These are phyloP conservation scores for Trichopus zeylanicus DNA, from an alignment of 116 monocot species.

Conservation along the genomic window DNA sequence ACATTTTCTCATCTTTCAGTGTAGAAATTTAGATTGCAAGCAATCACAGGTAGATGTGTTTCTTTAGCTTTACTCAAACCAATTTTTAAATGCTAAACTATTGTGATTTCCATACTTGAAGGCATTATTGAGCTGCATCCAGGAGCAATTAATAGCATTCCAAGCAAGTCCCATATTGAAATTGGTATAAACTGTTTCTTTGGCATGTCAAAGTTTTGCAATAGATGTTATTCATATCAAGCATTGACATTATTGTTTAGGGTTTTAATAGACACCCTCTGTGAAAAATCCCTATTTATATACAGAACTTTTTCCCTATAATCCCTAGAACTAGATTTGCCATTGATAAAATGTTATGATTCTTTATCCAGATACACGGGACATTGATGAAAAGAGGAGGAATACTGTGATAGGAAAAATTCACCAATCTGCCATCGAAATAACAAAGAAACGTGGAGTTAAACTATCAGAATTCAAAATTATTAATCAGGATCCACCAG, in stretches of 20 bases:
- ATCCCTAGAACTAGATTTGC: too few species aligned
- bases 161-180: slow-evolving; percentile 92
- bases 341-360: not conserved
- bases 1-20: not conserved
- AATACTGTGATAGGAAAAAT: slow-evolving; percentile 69
- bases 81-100: not conserved
- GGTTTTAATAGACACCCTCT: too few species aligned
- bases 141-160: slow-evolving; percentile 97
- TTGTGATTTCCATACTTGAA: slow-evolving; percentile 13
- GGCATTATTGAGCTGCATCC: slow-evolving; percentile 92
- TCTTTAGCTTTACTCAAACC: not conserved
- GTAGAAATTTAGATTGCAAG: too few species aligned
- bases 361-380: slow-evolving; percentile 70
- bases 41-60: not conserved
- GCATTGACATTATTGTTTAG: too few species aligned
- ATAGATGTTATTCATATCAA: too few species aligned
- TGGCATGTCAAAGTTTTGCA: too few species aligned
- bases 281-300: too few species aligned
- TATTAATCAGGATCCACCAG: slow-evolving; percentile 95
- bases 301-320: too few species aligned
- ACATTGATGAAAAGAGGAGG: slow-evolving; percentile 90
- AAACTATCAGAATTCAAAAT: slow-evolving; percentile 76
- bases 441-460: slow-evolving; percentile 62
- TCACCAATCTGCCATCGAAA: slow-evolving; percentile 57
- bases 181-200: too few species aligned